These are phyloP conservation scores for Arbutus unedo DNA, from an alignment of 148 eudicot species.

Conservation along the genomic window DNA sequence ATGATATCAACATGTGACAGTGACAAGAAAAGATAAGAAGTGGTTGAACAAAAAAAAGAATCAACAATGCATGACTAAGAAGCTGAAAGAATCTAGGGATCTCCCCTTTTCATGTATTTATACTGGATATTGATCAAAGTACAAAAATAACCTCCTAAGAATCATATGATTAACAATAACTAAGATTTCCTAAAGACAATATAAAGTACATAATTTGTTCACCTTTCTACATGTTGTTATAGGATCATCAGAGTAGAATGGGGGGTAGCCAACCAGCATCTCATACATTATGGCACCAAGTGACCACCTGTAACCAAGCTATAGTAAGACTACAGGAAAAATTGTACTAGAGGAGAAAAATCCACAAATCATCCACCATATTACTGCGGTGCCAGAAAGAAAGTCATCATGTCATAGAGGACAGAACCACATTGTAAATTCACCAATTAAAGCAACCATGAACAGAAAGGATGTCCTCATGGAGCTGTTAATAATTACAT, in stretches of 20 bases:
- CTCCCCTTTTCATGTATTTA: slow-evolving; percentile 3
- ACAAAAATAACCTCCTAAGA: background rate
- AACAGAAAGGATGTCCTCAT: background rate
- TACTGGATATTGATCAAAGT: background rate
- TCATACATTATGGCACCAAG: slow-evolving; percentile 79
- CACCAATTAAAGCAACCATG: background rate
- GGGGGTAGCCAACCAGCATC: slow-evolving; percentile 83
- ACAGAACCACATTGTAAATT: background rate
- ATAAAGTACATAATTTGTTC: background rate
- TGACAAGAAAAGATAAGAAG: background rate
- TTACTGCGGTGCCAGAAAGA: background rate
- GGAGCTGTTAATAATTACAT: background rate
- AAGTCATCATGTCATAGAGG: background rate
- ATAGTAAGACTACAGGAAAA: slow-evolving; percentile 1
- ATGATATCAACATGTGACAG: background rate
- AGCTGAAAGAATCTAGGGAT: background rate
- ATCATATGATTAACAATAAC: background rate
- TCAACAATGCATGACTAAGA: background rate
- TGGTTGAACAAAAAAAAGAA: background rate
- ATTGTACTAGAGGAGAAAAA: background rate
- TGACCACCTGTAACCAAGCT: slow-evolving; percentile 59
- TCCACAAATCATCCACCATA: background rate
- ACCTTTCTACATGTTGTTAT: slow-evolving; percentile 72
- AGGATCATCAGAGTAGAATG: slow-evolving; percentile 72
- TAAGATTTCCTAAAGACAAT: background rate